Percentiles rank a stretch among this genome's conserved stretches.
These are phyloP conservation scores for Rugonectria rugulosa DNA, from an alignment of 2,329 filamentous ascomycete genomes.

Conservation along the genomic window DNA sequence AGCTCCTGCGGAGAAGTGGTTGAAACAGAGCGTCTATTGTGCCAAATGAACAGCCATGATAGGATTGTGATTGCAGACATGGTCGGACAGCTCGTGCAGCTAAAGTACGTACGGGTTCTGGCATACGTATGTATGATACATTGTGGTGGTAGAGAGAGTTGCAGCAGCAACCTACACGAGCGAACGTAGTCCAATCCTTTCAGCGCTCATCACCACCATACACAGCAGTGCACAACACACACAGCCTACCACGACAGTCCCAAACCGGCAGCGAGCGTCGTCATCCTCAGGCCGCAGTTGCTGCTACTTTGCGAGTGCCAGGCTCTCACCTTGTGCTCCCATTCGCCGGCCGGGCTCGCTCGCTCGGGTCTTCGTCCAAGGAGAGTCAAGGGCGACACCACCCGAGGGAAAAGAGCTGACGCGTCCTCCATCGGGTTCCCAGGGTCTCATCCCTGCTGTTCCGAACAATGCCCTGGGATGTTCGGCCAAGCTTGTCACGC, in stretches of 20 bases:
- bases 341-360: conserved; percentile 24
- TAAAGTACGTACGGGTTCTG: too few relatives aligned
- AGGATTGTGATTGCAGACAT: conserved; percentile 4
- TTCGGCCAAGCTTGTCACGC: conserved; percentile 13
- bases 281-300: conserved; percentile 42
- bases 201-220: conserved; percentile 4
- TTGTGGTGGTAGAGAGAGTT: conserved; percentile 7
- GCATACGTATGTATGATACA: too few relatives aligned
- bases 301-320: conserved; percentile 18
- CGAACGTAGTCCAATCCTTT: not conserved
- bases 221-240: conserved; percentile 22
- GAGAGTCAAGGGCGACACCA: conserved; percentile 3
- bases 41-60: conserved; percentile 4
- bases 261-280: conserved; percentile 40
- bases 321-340: conserved; percentile 1
- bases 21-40: conserved; percentile 7
- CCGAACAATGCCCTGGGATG: conserved; percentile 34
- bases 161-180: conserved; percentile 9
- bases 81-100: conserved; percentile 8
- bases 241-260: conserved; percentile 27
- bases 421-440: conserved; percentile 38
- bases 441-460: conserved; percentile 35
- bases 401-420: conserved; percentile 35
- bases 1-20: conserved; percentile 24
- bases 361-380: conserved; percentile 24